phyloP scores from a whole-genome alignment of 2,329 filamentous ascomycete genomes.

The Xylariaceae sp. region DNA sequence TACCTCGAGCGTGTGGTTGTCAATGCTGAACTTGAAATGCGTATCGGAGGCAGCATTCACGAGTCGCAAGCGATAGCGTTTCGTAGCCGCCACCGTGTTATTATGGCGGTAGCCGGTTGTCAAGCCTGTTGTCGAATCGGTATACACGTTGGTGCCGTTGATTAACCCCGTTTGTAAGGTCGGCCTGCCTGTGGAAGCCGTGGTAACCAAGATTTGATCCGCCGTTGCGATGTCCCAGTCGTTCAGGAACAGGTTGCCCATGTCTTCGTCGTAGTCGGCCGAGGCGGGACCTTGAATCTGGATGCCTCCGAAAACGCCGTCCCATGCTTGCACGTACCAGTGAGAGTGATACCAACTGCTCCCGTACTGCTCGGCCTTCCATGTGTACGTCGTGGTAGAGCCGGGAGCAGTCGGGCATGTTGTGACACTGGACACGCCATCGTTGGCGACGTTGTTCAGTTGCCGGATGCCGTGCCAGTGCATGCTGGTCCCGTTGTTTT shows the following conservation, averaged over 20 bases:
- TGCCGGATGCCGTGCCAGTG: constrained; percentile 64
- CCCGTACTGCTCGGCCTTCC: constrained; percentile 3
- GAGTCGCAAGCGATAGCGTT: constrained; percentile 42
- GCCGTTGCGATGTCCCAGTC: constrained; percentile 53
- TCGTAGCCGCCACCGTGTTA: constrained; percentile 35
- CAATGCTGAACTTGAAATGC: constrained; percentile 45
- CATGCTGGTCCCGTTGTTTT: constrained; percentile 56
- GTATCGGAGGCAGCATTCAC: constrained; percentile 41
- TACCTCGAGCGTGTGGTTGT: constrained; percentile 53
- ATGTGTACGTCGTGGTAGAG: constrained; percentile 3
- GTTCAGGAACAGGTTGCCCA: constrained; percentile 56
- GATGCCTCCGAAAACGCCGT: constrained; percentile 46
- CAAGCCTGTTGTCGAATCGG: neutral
- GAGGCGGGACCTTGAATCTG: constrained; percentile 50
- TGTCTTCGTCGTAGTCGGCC: constrained; percentile 58
- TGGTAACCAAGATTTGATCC: constrained; percentile 31
- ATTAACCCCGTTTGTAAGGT: constrained; percentile 40
- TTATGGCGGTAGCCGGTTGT: constrained; percentile 12
- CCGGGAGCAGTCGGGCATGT: constrained; percentile 11
- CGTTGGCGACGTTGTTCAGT: neutral
- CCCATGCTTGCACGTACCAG: constrained; percentile 7
- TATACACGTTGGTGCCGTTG: constrained; percentile 28
- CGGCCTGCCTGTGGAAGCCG: constrained; percentile 25
- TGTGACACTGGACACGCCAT: constrained; percentile 4
- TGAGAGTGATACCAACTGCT: constrained; percentile 6